phyloP scores from a whole-genome alignment of 768 basidiomycete genomes.

The Cystobasidiopsis lactophilus region DNA sequence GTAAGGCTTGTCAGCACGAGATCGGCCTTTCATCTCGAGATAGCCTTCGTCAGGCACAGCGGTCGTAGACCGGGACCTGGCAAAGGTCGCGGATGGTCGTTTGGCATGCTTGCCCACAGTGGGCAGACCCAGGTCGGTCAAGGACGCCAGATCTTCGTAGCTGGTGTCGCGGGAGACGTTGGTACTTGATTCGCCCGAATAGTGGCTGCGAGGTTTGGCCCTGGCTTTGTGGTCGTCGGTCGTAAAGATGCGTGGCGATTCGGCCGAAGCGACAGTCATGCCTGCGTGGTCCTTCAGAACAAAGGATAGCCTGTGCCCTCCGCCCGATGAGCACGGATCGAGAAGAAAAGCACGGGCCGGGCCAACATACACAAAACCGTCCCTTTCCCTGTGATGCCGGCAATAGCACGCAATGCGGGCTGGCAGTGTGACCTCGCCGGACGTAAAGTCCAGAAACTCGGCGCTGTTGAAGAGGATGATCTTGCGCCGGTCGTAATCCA shows the following conservation, averaged over 20 bases:
- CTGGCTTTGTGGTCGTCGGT: conserved; percentile 93
- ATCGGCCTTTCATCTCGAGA: neutral
- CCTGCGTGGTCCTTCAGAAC: conserved; percentile 60
- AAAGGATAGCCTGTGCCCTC: conserved; percentile 44
- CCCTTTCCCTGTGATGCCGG: conserved; percentile 90
- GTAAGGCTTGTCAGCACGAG: conserved; percentile 16
- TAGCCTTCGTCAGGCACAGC: neutral
- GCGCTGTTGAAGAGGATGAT: conserved; percentile 94
- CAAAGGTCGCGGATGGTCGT: too few relatives aligned
- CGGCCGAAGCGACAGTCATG: conserved; percentile 55
- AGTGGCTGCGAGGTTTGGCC: conserved; percentile 1
- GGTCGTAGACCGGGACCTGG: too few relatives aligned
- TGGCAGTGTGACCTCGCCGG: conserved; percentile 71
- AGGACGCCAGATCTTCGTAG: neutral
- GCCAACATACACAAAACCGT: conserved; percentile 29
- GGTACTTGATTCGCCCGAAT: neutral
- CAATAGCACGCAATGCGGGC: conserved; percentile 95
- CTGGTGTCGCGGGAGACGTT: neutral
- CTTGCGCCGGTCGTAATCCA: conserved; percentile 25
- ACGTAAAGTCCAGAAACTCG: conserved; percentile 65
- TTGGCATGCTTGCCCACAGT: too few relatives aligned
- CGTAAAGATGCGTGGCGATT: conserved; percentile 83
- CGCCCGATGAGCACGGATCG: neutral
- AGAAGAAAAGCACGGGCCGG: neutral
- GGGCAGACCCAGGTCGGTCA: too few relatives aligned